Evolutionary conservation across 2,329 filamentous ascomycete genomes (phyloP), one percentile per base, ranked within the genome.

Genomic region (Aspergillus nomiae): DNA sequence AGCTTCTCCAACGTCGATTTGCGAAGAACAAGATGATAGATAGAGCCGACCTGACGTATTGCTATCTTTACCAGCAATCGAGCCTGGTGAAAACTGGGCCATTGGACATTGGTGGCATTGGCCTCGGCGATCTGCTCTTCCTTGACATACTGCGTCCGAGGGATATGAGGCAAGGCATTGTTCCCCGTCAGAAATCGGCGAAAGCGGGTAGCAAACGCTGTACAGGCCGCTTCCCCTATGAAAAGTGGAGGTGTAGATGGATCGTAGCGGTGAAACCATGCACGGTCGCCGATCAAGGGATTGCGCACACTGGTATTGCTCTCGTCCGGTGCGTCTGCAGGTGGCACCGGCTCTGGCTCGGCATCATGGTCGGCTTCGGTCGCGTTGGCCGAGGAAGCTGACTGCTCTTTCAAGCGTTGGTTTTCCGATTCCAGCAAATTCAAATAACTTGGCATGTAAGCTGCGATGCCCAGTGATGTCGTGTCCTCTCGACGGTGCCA

Each of bases 151-250:
- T 77, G 74, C 19, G 73, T 76, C 28, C 74, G 70, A 5, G 75
- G 61, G 45, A 78, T 77, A 64, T 77, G 72, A 7, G 74, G 66
- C 10, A 71, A 70, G 10, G 70, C 65, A 63, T 70, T 74, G 55
- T 73, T 73, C 0, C 71, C 75, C 0, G 71, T 73, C 21, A 79
- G 65, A 46, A 76, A 77, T 28, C 76, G 74, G 14, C 77, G 74
- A 62, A 79, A 73, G 30, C 76, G 74, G 16, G 74, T 78, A 11
- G 77, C 77, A 67, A 79, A 79, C 4, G 77, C 77, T 19, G 76
- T 77, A 61, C 76, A 78, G 26, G 76, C 76, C 36, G 76, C 77
- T 65, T 78, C 77, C 28, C 76, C 74, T 46, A 78, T 71, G 60
- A 78, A 78, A 51, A 76, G 74, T 16, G 74, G 74, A n/a, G 74